Conservation (phyloP, 768 basidiomycete species). For the Amanita phalloides region DNA sequence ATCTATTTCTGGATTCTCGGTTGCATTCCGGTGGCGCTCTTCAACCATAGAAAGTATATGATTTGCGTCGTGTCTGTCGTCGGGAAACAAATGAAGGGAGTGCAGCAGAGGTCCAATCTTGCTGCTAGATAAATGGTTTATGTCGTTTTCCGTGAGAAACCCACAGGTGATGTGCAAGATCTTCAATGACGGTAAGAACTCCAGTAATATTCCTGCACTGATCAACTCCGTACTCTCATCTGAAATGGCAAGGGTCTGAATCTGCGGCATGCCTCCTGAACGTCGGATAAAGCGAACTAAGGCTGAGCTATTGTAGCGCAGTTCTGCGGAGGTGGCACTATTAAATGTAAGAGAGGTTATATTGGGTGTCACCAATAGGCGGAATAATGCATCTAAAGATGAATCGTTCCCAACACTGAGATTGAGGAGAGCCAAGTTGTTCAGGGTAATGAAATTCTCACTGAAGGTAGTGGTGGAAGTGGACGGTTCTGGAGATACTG, state of each 20-base stretch:
- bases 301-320: no score
- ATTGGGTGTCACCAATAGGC: background rate
- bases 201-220: background rate
- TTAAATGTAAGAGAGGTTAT: background rate
- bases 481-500: background rate
- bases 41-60: background rate
- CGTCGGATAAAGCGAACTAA: background rate
- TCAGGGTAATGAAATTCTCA: background rate
- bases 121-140: background rate
- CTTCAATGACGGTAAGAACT: background rate
- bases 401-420: background rate
- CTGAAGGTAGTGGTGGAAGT: background rate
- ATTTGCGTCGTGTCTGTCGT: background rate
- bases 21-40: background rate
- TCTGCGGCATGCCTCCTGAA: background rate
- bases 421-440: background rate
- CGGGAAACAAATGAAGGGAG: background rate
- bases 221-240: background rate
- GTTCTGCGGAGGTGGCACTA: no score
- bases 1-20: background rate
- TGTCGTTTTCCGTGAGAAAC: background rate
- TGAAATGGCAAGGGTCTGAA: background rate
- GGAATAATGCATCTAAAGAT: background rate
- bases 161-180: background rate
- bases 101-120: background rate